Evolutionary conservation across 2,329 filamentous ascomycete species (phyloP).

Genomic region (Cytospora piceae): DNA sequence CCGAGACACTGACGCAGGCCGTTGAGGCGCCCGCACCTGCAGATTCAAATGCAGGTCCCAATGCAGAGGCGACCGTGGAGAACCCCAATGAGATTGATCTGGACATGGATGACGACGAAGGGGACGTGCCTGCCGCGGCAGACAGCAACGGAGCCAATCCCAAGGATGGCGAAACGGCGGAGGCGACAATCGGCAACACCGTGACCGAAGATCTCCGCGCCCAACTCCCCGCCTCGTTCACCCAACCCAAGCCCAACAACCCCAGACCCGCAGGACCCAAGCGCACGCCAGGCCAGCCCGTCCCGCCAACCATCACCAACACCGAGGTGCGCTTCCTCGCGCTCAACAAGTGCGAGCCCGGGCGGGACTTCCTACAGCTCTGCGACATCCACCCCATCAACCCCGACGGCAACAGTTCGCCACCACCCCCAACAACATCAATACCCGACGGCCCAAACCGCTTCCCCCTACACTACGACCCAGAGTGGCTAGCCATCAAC

Average conservation of each 20-base stretch:
- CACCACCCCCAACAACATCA: conserved; percentile 44
- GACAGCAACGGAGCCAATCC: conserved; percentile 9
- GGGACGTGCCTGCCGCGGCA: conserved; percentile 34
- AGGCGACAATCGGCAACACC: conserved; percentile 34
- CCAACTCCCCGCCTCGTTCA: conserved; percentile 78
- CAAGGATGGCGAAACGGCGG: conserved; percentile 32
- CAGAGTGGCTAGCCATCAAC: conserved; percentile 94
- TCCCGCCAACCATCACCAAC: conserved; percentile 76
- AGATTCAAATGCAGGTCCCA: conserved; percentile 30
- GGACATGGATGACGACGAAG: conserved; percentile 61
- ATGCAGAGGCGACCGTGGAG: conserved; percentile 29
- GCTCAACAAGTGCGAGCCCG: conserved; percentile 85
- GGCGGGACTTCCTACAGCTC: conserved; percentile 81
- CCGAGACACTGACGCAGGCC: conserved; percentile 4
- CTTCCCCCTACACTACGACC: conserved; percentile 76
- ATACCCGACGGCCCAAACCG: conserved; percentile 41
- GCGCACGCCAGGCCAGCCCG: conserved; percentile 59
- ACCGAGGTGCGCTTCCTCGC: conserved; percentile 81
- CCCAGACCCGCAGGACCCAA: conserved; percentile 49
- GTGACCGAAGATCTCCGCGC: conserved; percentile 69
- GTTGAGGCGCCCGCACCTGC: conserved; percentile 5
- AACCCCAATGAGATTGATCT: conserved; percentile 76
- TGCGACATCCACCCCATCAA: conserved; percentile 62
- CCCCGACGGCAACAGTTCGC: conserved; percentile 33
- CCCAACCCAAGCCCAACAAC: conserved; percentile 45